phyloP scores from a whole-genome alignment of 2,329 filamentous ascomycete genomes.

The Penicillium brasilianum region DNA sequence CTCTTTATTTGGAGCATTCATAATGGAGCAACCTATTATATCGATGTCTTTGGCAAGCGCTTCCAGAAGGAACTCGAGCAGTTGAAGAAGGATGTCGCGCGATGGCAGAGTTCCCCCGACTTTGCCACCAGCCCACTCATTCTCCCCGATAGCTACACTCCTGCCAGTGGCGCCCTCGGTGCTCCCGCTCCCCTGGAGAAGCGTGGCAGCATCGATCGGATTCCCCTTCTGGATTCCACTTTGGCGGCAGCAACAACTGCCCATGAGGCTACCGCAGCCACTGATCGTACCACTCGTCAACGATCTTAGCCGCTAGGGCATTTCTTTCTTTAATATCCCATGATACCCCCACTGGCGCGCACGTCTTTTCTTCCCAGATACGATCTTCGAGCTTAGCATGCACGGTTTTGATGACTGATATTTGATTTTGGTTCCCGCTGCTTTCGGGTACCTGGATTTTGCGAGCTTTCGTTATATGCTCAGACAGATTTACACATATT shows the following conservation, averaged over 20 bases:
- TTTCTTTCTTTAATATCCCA: slow-evolving; percentile 17
- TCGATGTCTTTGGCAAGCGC: slow-evolving; percentile 93
- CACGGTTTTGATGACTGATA: background rate
- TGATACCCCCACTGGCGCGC: slow-evolving; percentile 25
- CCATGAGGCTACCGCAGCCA: slow-evolving; percentile 16
- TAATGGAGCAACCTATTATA: slow-evolving; percentile 97
- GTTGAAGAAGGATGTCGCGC: slow-evolving; percentile 84
- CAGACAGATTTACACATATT: background rate
- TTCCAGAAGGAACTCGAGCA: slow-evolving; percentile 96
- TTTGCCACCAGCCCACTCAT: slow-evolving; percentile 38
- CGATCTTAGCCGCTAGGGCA: slow-evolving; percentile 27
- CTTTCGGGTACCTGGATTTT: background rate
- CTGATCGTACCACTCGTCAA: slow-evolving; percentile 29
- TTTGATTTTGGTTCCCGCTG: background rate
- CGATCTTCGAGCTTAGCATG: background rate
- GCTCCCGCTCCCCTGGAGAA: slow-evolving; percentile 25
- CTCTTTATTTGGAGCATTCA: slow-evolving; percentile 97
- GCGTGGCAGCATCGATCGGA: slow-evolving; percentile 38
- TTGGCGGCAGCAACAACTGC: slow-evolving; percentile 31
- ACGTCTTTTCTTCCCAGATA: slow-evolving; percentile 1
- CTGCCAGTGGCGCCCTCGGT: slow-evolving; percentile 30
- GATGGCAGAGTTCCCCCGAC: slow-evolving; percentile 69
- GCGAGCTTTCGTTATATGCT: background rate
- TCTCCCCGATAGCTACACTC: slow-evolving; percentile 27
- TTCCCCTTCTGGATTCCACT: slow-evolving; percentile 44